phyloP scores from a whole-genome alignment of 2,329 filamentous ascomycete species.

The Nigrograna mackinnonii region DNA sequence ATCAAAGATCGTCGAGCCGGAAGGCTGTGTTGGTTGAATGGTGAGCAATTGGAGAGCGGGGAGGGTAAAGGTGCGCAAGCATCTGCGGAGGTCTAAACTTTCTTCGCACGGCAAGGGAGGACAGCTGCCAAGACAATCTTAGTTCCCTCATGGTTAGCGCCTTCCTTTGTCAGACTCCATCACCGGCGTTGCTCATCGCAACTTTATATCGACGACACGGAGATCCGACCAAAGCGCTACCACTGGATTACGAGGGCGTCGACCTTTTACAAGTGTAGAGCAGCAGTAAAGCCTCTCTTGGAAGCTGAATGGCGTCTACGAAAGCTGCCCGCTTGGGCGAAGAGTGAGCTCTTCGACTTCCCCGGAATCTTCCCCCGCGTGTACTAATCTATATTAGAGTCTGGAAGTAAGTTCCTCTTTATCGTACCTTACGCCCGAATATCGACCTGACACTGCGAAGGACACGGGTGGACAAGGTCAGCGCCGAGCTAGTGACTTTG shows the following conservation, averaged over 20 bases:
- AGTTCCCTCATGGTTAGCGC: too few species aligned
- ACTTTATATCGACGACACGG: slow-evolving; percentile 16
- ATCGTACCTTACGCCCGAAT: background rate
- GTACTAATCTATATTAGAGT: slow-evolving; percentile 62
- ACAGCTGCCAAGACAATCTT: too few species aligned
- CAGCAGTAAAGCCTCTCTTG: slow-evolving; percentile 1
- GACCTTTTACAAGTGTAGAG: slow-evolving; percentile 42
- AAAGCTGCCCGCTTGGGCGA: slow-evolving; percentile 73
- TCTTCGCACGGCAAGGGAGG: too few species aligned
- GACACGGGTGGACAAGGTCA: slow-evolving; percentile 95
- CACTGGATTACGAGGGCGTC: slow-evolving; percentile 52
- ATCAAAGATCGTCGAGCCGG: too few species aligned
- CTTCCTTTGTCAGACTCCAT: too few species aligned
- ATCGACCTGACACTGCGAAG: slow-evolving; percentile 53
- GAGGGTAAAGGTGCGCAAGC: too few species aligned
- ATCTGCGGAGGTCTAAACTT: too few species aligned
- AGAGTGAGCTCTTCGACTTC: slow-evolving; percentile 61
- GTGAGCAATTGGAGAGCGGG: too few species aligned
- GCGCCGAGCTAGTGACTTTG: slow-evolving; percentile 93
- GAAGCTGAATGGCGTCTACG: slow-evolving; percentile 56
- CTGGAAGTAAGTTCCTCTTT: slow-evolving; percentile 75
- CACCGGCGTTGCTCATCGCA: slow-evolving; percentile 11
- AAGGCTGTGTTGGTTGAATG: too few species aligned
- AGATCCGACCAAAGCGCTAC: background rate
- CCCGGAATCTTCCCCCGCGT: slow-evolving; percentile 18